Conservation (phyloP, 495 filamentous ascomycete genomes). For the Neurospora sp. region DNA sequence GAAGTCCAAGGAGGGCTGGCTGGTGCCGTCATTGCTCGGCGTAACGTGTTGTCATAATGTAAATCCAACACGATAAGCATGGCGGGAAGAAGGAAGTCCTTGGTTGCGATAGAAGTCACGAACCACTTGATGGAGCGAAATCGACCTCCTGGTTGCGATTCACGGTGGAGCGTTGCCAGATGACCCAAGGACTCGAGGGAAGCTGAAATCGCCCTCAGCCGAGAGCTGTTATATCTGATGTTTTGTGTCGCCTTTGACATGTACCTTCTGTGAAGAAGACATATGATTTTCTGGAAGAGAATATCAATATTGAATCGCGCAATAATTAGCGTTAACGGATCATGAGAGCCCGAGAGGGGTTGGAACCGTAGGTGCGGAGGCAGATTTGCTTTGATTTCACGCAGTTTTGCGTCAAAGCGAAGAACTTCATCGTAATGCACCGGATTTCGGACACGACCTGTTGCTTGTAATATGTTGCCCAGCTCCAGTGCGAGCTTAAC, state of each 20-base stretch:
- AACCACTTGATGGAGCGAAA: constrained; percentile 64
- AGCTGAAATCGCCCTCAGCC: constrained; percentile 71
- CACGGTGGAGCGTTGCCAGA: constrained; percentile 64
- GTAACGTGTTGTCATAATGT: constrained; percentile 35
- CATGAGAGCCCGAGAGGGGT: constrained; percentile 59
- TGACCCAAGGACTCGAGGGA: constrained; percentile 66
- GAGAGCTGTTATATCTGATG: constrained; percentile 67
- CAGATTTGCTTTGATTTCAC: constrained; percentile 53
- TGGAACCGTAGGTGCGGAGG: constrained; percentile 62
- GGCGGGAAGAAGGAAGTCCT: constrained; percentile 77
- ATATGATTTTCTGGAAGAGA: constrained; percentile 71
- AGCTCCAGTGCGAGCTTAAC: constrained; percentile 50
- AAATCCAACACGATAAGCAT: constrained; percentile 85
- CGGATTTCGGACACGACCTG: constrained; percentile 37
- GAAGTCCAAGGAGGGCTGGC: constrained; percentile 55
- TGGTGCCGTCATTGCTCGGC: constrained; percentile 5
- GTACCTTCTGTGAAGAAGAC: constrained; percentile 78
- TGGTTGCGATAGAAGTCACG: constrained; percentile 64
- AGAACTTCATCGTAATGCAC: constrained; percentile 72
- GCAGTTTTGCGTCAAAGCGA: constrained; percentile 60
- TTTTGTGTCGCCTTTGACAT: constrained; percentile 59
- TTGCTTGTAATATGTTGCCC: constrained; percentile 41
- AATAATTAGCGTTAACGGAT: constrained; percentile 70
- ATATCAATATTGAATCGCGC: constrained; percentile 73
- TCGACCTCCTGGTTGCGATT: constrained; percentile 62